Evolutionary conservation across 768 basidiomycete species (phyloP), one percentile per base, ranked within the genome.

Genomic region (Pleurotus platypus): DNA sequence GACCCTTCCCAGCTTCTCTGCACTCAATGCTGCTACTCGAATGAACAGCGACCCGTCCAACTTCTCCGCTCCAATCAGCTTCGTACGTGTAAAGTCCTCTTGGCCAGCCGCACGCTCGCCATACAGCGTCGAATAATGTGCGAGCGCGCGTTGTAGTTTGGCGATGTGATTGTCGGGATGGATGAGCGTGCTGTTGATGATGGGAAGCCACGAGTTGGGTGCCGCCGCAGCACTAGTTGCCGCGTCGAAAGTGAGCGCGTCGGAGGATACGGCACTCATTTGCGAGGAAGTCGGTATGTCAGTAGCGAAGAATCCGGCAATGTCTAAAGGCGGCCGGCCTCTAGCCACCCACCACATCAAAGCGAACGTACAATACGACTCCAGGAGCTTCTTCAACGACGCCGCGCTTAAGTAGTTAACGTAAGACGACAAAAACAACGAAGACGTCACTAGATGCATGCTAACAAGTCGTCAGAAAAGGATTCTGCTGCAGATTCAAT

Each of bases 21-120:
- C 72, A 3, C 81, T 82, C 64, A 86, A 61, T 57, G 78, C 77
- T 4, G 85, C 86, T 0, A 73, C 72, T 46, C 86, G 72, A 38
- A 86, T 61, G 64, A 90, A 90, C 48, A 90, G 62, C 16, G 79
- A 80, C 7, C 87, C 87, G 64, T 89, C 87, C 26, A 79, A 61
- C 40, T 71, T 64, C 53, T 81, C 80, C 5, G 75, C 77, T n/a
- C 79, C 85, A 12, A 74, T 71, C 43, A 86, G 67, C 30, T 77
- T 63, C 8, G 67, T 68, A 1, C 62, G 61, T 30, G 70, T 60
- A 26, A 66, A 61, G 50, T 64, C 61, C 20, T 60, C 60, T 18
- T 54, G 45, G 27, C 65, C 63, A 43, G 60, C 57, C 5, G 60
- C 55, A 16, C 75, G 70, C 27, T 65, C 62, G 13, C 81, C 81